Evolutionary conservation across 2,329 filamentous ascomycete species (phyloP), one percentile per base, ranked within the genome.

Genomic region (Bretziella fagacearum): DNA sequence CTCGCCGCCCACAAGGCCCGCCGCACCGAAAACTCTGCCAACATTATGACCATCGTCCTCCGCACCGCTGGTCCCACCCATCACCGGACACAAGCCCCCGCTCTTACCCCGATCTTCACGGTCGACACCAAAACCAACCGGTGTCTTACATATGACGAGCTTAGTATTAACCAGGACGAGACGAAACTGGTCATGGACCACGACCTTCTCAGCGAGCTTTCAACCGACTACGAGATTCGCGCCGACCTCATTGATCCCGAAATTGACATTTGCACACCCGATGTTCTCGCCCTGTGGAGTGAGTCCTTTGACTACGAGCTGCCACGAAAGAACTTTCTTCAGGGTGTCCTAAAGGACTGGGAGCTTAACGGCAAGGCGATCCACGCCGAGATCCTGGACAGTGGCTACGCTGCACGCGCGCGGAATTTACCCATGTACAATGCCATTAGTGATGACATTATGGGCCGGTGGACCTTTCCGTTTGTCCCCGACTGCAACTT

Each of bases 341-440:
- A 87, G 59, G 87, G 87, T 50, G 86, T 96, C 1, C 66, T 98
- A 46, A 95, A 95, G 65, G 91, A 98, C 60, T 94, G 85, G 66
- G 91, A 98, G 59, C 69, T 96, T 48, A 96, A 96, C 60, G 87
- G 87, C 50, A 94, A 96, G 66, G 86, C 85, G n/a, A 84, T 98
- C 45, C 86, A 95, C 60, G 81, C 85, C 2, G 82, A 96, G 56
- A 80, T 96, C 53, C 68, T 93, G 37, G 73, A 77, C 29, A 75
- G 86, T 44, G 77, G 84, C 50, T 98, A 96, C 58, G 84, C 85
- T 1, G 86, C 87, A 1, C 73, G 91, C 53, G 87, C 85, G 10
- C 80, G 76, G 58, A 93, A 86, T 57, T 69, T 96, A 20, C 82
- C 84, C 57, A 79, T 87, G 57, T 98, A 96, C 64, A 85, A 94